Base-by-base conservation (phyloP, 2,329 filamentous ascomycete species). In the Aspergillus glaucus region DNA sequence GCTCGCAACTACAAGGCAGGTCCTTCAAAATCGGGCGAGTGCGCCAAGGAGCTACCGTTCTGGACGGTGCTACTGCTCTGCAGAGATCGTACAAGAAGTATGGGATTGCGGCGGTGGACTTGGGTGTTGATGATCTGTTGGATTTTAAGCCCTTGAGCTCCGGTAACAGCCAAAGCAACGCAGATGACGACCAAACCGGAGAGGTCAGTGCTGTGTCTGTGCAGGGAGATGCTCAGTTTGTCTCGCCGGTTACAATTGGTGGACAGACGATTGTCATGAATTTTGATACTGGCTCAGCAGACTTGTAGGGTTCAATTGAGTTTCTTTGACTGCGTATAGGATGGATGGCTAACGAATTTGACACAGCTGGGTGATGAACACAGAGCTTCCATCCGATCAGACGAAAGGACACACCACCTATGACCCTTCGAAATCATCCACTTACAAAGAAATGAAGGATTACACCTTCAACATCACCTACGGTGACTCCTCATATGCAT, bases 221-320 rank as follows among this genome's bases (percentile, higher is more conserved):
- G 54, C 69, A 77, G 41, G 81, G 83, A 56, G 86, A 87, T 60
- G 75, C 79, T 43, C 81, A 88, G 50, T 91, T 87, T 60, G 76
- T 91, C 10, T 79, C 82, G 0, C 83, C 84, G 0, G 81, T 88
- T 46, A 77, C 64, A n/a, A 79, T 89, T 54, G 86, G 86, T 51
- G 83, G 82, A 4, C 85, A 88, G 68, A 78, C 75, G 4, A 60
- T 89, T 49, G 80, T 82, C 60, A 70, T 89, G 63, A 81, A 87
- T 64, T 87, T 89, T 62, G 86, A 89, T 67, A 85, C 84, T n/a
- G 86, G 86, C 49, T 88, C 85, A 2, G 79, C 85, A 10, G 86
- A 88, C 66, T 75, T 87, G 72, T 81, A 75, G 62, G 78, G 64
- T 1, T 12, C 6, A 42, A 22, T 17, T 6, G 45, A 7, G 10